phyloP scores from a whole-genome alignment of 2,329 filamentous ascomycete genomes.

The Epichloe coenophiala region DNA sequence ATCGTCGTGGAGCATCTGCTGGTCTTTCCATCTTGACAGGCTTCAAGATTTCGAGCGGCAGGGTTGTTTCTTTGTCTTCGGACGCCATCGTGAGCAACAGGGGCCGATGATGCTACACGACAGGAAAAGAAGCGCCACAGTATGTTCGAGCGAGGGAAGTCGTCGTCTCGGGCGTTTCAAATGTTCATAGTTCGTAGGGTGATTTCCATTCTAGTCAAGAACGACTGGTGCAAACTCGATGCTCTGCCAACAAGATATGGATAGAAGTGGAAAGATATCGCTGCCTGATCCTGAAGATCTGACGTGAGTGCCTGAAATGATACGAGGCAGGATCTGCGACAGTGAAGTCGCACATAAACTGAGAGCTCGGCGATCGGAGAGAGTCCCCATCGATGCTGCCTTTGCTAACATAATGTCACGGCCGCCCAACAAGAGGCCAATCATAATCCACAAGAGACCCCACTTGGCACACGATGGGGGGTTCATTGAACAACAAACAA shows the following conservation, averaged over 20 bases:
- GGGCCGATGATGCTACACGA: neutral
- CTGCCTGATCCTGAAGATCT: too few species aligned
- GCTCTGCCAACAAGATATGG: neutral
- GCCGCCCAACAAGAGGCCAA: too few species aligned
- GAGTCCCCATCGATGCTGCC: too few species aligned
- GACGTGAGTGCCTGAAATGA: too few species aligned
- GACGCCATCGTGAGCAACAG: neutral
- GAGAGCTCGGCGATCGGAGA: too few species aligned
- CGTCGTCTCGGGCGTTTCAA: neutral
- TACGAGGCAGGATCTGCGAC: too few species aligned
- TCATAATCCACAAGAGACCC: too few species aligned
- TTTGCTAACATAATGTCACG: too few species aligned
- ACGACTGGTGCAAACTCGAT: neutral
- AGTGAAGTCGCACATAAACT: too few species aligned
- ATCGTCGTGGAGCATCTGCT: conserved; percentile 27
- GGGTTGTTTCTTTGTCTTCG: conserved; percentile 1
- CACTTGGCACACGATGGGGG: too few species aligned
- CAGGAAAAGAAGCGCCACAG: neutral
- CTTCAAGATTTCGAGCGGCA: conserved; percentile 8
- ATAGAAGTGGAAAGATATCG: neutral
- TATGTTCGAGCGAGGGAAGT: neutral
- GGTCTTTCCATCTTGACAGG: conserved; percentile 8
- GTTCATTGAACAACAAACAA: too few species aligned
- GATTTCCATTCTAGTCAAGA: neutral
- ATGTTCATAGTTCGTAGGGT: neutral